phyloP scores from a whole-genome alignment of 2,329 filamentous ascomycete genomes.

The Hymenoscyphus repandus region DNA sequence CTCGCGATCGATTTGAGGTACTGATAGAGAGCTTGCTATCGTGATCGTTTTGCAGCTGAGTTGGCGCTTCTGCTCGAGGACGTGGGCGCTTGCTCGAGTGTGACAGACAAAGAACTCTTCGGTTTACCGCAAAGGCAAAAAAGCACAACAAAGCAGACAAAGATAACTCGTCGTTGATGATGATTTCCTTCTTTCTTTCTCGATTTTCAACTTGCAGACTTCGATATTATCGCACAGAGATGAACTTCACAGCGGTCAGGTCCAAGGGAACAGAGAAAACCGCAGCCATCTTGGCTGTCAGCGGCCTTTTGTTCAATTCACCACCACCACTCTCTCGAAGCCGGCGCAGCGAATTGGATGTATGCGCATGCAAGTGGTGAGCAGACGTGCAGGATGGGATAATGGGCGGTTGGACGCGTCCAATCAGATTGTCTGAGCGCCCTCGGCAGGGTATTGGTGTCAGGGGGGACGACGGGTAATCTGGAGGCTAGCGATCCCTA shows the following conservation, averaged over 20 bases:
- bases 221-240: background rate
- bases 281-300: conserved; percentile 10
- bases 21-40: too few relatives aligned
- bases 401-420: conserved; percentile 4
- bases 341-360: background rate
- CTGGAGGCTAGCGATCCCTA: background rate
- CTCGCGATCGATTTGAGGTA: too few relatives aligned
- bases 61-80: too few relatives aligned
- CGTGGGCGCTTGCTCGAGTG: too few relatives aligned
- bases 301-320: conserved; percentile 6
- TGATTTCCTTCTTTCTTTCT: too few relatives aligned
- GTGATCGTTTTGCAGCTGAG: too few relatives aligned
- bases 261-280: background rate
- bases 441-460: background rate
- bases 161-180: too few relatives aligned
- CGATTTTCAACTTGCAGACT: too few relatives aligned
- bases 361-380: background rate
- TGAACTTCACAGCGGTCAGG: background rate
- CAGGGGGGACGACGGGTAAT: background rate
- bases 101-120: background rate
- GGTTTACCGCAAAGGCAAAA: too few relatives aligned
- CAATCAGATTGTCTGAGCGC: background rate
- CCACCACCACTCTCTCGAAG: background rate
- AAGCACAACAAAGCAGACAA: too few relatives aligned
- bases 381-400: background rate